These are phyloP conservation scores for Fagopyrum homotropicum DNA, from an alignment of 148 eudicot species.

Conservation along the genomic window DNA sequence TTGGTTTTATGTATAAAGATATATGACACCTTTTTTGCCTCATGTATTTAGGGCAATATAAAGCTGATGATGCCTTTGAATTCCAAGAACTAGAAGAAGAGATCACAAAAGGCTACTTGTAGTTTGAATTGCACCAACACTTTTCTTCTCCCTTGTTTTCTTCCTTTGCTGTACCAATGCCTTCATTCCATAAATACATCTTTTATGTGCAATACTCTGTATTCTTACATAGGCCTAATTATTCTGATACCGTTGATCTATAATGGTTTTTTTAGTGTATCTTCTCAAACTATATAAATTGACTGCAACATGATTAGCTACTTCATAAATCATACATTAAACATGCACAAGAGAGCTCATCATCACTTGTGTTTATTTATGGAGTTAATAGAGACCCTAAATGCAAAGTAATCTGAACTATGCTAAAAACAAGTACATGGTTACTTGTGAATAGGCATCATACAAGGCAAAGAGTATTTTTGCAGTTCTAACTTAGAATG, in stretches of 20 bases:
- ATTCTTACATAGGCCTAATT: too few relatives aligned
- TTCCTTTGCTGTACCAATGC: not conserved
- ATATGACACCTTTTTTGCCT: not conserved
- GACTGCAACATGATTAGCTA: not conserved
- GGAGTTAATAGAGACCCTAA: too few relatives aligned
- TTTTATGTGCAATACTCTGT: not conserved
- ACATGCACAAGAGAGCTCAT: too few relatives aligned
- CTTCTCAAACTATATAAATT: not conserved
- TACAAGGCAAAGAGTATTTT: too few relatives aligned
- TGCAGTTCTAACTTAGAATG: too few relatives aligned
- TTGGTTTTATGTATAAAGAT: not conserved
- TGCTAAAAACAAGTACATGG: not conserved
- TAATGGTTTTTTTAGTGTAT: too few relatives aligned
- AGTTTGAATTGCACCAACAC: conserved; percentile 14
- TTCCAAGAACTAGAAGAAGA: conserved; percentile 79
- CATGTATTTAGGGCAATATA: not conserved
- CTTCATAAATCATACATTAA: too few relatives aligned
- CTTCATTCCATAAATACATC: not conserved
- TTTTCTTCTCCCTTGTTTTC: not conserved
- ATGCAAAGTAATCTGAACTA: not conserved
- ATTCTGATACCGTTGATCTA: too few relatives aligned
- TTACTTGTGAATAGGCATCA: not conserved
- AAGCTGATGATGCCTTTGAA: conserved; percentile 70
- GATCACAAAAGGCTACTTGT: conserved; percentile 62
- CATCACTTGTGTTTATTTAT: too few relatives aligned